These are phyloP conservation scores for Cryphonectria nitschkei DNA, from an alignment of 2,329 filamentous ascomycete species.

Conservation along the genomic window DNA sequence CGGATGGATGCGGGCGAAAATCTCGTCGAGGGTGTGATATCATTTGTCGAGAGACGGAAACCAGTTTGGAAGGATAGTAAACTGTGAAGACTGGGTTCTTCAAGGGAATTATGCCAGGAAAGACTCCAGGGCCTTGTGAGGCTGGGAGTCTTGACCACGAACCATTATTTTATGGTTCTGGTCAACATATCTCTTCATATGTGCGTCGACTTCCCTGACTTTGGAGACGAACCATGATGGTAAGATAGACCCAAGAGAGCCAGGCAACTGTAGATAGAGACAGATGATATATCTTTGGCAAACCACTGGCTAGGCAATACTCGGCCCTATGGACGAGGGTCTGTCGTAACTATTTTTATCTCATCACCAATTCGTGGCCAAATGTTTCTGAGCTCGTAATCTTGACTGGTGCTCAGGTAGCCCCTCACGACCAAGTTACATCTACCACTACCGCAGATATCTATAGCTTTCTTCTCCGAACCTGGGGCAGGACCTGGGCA, in stretches of 20 bases:
- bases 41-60: conserved; percentile 77
- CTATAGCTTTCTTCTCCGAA: neutral
- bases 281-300: neutral
- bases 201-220: no score
- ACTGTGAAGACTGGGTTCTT: conserved; percentile 43
- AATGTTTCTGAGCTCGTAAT: neutral
- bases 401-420: neutral
- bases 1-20: conserved; percentile 70
- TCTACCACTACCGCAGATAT: neutral
- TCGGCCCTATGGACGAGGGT: no score
- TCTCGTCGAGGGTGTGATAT: conserved; percentile 72
- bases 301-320: neutral
- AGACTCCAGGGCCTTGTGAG: neutral
- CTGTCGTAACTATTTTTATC: neutral
- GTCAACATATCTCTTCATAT: no score
- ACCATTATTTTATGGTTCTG: neutral
- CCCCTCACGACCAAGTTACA: no score
- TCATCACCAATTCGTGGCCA: no score
- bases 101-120: no score
- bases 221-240: no score
- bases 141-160: neutral
- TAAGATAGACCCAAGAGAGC: neutral
- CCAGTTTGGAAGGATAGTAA: conserved; percentile 70
- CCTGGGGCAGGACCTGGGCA: neutral
- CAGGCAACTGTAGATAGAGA: neutral